Conservation (phyloP, 257 asterid species). For the Pogostemon cablin region DNA sequence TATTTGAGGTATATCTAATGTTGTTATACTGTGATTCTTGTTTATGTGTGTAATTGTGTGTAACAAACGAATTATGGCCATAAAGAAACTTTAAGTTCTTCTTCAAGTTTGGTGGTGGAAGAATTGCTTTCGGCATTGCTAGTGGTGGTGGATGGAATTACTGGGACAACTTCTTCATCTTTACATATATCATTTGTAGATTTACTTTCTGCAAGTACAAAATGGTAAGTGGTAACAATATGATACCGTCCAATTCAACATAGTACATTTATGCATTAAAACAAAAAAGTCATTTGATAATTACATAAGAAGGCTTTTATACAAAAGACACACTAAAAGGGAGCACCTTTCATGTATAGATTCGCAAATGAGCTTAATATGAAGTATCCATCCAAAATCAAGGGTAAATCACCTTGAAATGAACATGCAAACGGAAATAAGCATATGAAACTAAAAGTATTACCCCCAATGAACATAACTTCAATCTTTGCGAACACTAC, state of each 20-base stretch:
- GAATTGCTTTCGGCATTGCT: constrained; percentile 65
- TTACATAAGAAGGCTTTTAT: neutral
- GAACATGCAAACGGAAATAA: constrained; percentile 1
- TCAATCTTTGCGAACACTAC: neutral
- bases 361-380: neutral
- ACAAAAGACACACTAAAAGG: neutral
- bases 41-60: too few species aligned
- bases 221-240: neutral
- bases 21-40: too few species aligned
- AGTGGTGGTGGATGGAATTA: constrained; percentile 56
- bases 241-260: neutral
- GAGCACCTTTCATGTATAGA: neutral
- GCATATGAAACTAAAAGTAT: neutral
- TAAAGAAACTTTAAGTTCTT: constrained; percentile 71
- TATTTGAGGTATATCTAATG: too few species aligned
- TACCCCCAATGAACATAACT: neutral
- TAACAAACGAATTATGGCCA: constrained; percentile 22
- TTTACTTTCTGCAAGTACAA: constrained; percentile 52
- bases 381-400: neutral
- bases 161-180: constrained; percentile 48
- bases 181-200: constrained; percentile 50
- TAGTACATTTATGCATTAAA: neutral
- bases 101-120: constrained; percentile 62
- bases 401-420: neutral
- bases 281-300: neutral